Percentiles rank a stretch among this genome's conserved stretches.
Conservation (phyloP, 441 rosid genomes). For the Gossypium lobatum region DNA sequence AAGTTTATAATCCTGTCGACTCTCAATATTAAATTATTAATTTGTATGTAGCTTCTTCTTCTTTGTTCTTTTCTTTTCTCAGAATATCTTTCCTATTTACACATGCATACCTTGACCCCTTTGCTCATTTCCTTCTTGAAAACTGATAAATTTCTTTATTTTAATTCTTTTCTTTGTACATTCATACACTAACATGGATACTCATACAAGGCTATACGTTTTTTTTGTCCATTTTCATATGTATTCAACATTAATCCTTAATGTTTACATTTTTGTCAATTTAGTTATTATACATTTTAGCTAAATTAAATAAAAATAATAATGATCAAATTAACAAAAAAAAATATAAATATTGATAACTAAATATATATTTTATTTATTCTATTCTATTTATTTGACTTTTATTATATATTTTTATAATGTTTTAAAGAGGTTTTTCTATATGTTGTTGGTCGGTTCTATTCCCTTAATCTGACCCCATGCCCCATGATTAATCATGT, state of each 20-base stretch:
- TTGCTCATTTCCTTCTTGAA: neutral
- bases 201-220: neutral
- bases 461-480: constrained; percentile 18
- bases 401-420: neutral
- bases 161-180: neutral
- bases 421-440: neutral
- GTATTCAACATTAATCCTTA: no score
- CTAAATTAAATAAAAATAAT: no score
- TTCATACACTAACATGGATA: neutral
- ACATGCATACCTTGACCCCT: neutral
- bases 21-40: neutral
- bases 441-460: constrained; percentile 20
- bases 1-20: neutral
- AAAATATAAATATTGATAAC: no score
- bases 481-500: constrained; percentile 34
- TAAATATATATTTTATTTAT: neutral
- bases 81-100: neutral
- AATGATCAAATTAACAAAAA: no score
- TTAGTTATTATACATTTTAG: no score
- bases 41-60: neutral
- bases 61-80: no score
- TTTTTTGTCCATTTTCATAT: no score
- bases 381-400: neutral
- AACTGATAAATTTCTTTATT: neutral
- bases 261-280: no score